Evolutionary conservation across 2,329 filamentous ascomycete genomes (phyloP).

Genomic region (Colletotrichum falcatum): DNA sequence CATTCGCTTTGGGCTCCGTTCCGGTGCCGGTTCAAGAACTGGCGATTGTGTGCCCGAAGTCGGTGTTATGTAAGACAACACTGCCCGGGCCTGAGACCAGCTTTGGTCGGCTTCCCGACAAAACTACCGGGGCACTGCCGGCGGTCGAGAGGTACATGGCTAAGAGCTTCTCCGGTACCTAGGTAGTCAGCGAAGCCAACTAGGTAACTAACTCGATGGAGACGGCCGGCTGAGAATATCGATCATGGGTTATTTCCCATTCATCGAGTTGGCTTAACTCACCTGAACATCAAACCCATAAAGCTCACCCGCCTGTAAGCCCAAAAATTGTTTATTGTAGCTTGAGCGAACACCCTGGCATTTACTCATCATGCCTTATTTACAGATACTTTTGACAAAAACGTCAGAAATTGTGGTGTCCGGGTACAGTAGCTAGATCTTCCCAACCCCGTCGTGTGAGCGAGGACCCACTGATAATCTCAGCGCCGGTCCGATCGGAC

Average conservation of each 20-base stretch:
- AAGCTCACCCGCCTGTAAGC: background rate
- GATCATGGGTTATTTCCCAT: background rate
- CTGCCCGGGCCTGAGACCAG: constrained; percentile 4
- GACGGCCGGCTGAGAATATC: background rate
- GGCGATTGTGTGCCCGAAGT: background rate
- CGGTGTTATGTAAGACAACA: background rate
- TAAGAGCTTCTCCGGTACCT: constrained; percentile 24
- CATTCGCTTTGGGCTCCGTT: constrained; percentile 13
- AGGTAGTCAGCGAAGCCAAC: constrained; percentile 23
- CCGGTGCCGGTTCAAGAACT: background rate
- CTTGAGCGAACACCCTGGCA: too few relatives aligned
- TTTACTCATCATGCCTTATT: too few relatives aligned
- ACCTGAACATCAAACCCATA: background rate
- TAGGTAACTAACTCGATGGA: background rate
- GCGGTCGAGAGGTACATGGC: background rate
- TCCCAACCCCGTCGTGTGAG: background rate
- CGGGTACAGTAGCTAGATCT: constrained; percentile 29
- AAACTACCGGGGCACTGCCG: background rate
- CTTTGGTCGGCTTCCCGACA: constrained; percentile 3
- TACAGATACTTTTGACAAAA: too few relatives aligned
- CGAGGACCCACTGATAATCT: constrained; percentile 3
- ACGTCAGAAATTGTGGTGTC: constrained; percentile 35
- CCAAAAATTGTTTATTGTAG: background rate
- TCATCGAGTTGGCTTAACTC: background rate
- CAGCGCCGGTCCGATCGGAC: constrained; percentile 66